Evolutionary conservation across 192 early-diverging fungal genomes (phyloP).

Genomic region (Gonapodya prolifera): DNA sequence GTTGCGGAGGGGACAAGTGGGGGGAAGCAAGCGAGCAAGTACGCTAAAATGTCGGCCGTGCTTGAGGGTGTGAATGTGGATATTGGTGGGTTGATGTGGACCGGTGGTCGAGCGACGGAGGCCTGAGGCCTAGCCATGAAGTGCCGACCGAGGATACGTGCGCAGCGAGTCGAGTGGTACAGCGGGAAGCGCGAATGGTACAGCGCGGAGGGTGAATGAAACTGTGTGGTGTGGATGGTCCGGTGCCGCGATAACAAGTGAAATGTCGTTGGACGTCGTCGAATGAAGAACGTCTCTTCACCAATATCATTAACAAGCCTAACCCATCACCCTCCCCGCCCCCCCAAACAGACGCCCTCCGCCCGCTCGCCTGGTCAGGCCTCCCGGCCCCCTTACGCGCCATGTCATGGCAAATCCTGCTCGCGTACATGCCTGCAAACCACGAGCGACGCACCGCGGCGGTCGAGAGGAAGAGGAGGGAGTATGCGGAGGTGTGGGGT

Average conservation of each 20-base stretch:
- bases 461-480: slow-evolving; percentile 75
- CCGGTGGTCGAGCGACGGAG: not conserved
- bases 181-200: not conserved
- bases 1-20: too few species aligned
- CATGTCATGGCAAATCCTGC: slow-evolving; percentile 85
- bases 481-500: slow-evolving; percentile 64
- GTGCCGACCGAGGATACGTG: not conserved
- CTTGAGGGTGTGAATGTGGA: slow-evolving; percentile 52
- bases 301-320: not conserved
- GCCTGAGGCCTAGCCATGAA: not conserved
- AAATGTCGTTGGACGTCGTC: slow-evolving; percentile 28
- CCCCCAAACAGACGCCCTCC: slow-evolving; percentile 34
- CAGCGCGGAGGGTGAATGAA: not conserved
- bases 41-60: slow-evolving; percentile 39
- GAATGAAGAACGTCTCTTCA: slow-evolving; percentile 5
- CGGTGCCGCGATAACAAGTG: not conserved
- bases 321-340: not conserved
- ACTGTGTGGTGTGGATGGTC: not conserved
- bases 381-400: slow-evolving; percentile 75
- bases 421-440: slow-evolving; percentile 84
- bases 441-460: slow-evolving; percentile 71
- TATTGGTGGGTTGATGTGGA: slow-evolving; percentile 25
- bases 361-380: slow-evolving; percentile 84
- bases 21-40: too few species aligned
- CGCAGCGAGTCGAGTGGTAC: not conserved